Conservation (phyloP, 208 protist species). For the Leishmania lainsoni region DNA sequence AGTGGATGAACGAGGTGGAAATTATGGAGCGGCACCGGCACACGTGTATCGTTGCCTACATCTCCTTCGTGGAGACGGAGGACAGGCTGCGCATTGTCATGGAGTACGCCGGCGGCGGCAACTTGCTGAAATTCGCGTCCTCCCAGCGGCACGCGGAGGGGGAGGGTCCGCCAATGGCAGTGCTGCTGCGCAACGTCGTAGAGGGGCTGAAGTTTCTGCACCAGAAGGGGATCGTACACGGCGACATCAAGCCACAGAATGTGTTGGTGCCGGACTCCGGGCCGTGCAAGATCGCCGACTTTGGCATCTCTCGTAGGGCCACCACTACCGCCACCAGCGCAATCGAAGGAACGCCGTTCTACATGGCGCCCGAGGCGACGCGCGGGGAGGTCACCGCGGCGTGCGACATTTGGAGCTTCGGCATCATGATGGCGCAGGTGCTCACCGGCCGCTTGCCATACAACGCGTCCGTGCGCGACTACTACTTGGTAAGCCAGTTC, state of each 20-base stretch:
- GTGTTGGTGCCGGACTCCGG: conserved; percentile 66
- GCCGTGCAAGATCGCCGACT: conserved; percentile 84
- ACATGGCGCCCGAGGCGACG: conserved; percentile 76
- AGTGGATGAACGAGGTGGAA: conserved; percentile 52
- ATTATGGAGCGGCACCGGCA: conserved; percentile 67
- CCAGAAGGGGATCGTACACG: conserved; percentile 64
- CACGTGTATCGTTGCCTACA: conserved; percentile 96
- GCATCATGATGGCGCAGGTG: conserved; percentile 77
- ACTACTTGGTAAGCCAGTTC: conserved; percentile 46
- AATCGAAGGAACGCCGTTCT: conserved; percentile 66
- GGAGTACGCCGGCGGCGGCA: conserved; percentile 85
- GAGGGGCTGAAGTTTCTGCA: conserved; percentile 84
- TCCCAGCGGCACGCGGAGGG: conserved; percentile 19
- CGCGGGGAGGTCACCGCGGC: conserved; percentile 37
- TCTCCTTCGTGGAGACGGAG: conserved; percentile 54
- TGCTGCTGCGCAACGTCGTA: conserved; percentile 55
- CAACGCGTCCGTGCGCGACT: conserved; percentile 28
- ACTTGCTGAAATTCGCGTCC: conserved; percentile 54
- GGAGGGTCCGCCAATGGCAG: conserved; percentile 30
- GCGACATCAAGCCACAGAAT: conserved; percentile 90
- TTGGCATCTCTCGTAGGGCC: conserved; percentile 70
- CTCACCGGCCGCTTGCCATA: conserved; percentile 65
- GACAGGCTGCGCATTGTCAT: conserved; percentile 66
- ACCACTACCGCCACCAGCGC: conserved; percentile 29
- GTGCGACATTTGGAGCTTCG: conserved; percentile 85